phyloP scores from a whole-genome alignment of 2,329 filamentous ascomycete genomes.

The Colletotrichum gigasporum region DNA sequence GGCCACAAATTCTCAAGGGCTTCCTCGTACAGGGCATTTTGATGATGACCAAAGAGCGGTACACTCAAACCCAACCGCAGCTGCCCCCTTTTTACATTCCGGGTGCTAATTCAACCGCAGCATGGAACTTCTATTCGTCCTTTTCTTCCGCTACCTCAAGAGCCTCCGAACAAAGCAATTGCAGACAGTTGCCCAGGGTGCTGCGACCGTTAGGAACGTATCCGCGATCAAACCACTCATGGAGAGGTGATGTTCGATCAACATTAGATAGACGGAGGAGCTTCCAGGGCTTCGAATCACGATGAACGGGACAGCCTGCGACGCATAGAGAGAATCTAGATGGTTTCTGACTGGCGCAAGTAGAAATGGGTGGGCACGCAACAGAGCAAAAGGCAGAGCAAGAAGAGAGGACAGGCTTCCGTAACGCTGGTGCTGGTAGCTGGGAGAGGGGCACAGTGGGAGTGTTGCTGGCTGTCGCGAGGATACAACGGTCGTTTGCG shows the following conservation, averaged over 20 bases:
- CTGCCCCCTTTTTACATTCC: not conserved
- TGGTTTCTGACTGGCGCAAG: not conserved
- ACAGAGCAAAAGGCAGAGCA: not conserved
- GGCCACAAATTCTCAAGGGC: conserved; percentile 91
- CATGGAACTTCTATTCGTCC: conserved; percentile 87
- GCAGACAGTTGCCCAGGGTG: conserved; percentile 70
- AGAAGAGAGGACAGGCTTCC: not conserved
- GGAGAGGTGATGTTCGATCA: not conserved
- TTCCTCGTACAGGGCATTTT: conserved; percentile 92
- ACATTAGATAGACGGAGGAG: not conserved
- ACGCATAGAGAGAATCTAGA: not conserved
- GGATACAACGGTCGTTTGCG: too few species aligned
- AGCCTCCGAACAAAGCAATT: conserved; percentile 76
- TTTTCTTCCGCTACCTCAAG: conserved; percentile 84
- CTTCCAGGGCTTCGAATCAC: too few species aligned
- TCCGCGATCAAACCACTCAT: conserved; percentile 12
- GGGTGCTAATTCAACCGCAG: conserved; percentile 50
- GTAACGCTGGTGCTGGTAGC: too few species aligned
- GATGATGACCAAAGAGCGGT: conserved; percentile 99
- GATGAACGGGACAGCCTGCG: not conserved
- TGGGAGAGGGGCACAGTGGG: too few species aligned
- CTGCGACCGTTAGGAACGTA: conserved; percentile 53
- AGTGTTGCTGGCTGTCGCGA: too few species aligned
- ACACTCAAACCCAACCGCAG: conserved; percentile 39
- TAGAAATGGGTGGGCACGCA: not conserved